Evolutionary conservation across 2,329 filamentous ascomycete genomes (phyloP).

Genomic region (Alternaria sp.): DNA sequence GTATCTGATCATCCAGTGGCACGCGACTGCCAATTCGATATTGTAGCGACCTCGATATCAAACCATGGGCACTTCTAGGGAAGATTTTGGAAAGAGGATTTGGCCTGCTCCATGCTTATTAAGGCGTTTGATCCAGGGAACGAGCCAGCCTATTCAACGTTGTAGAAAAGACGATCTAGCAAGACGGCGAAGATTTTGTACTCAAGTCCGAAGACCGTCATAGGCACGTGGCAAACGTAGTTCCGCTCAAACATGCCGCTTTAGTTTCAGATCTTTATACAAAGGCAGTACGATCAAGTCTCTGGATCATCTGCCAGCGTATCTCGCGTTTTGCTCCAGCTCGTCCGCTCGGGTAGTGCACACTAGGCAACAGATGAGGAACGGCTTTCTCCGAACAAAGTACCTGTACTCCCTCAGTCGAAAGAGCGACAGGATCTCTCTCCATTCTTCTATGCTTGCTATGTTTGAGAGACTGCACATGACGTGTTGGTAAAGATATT

Average conservation of each 20-base stretch:
- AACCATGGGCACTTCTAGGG: background rate
- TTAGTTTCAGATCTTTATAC: background rate
- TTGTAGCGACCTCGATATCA: background rate
- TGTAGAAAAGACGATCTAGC: background rate
- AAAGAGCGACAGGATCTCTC: background rate
- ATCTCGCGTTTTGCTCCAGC: background rate
- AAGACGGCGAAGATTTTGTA: background rate
- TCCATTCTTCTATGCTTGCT: background rate
- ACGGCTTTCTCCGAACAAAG: background rate
- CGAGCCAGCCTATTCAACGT: background rate
- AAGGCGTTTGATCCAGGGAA: background rate
- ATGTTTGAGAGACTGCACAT: background rate
- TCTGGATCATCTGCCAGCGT: background rate
- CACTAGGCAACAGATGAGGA: background rate
- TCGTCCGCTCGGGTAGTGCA: background rate
- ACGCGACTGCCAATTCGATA: background rate
- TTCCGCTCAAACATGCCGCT: background rate
- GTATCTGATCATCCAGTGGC: background rate
- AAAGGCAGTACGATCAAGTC: background rate
- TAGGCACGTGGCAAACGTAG: background rate
- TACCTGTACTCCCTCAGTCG: background rate
- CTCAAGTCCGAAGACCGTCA: background rate
- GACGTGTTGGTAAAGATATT: background rate
- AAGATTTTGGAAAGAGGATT: background rate
- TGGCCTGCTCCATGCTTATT: background rate